Evolutionary conservation across 768 basidiomycete genomes (phyloP), one percentile per base, ranked within the genome.

Genomic region (Cystofilobasidium macerans): DNA sequence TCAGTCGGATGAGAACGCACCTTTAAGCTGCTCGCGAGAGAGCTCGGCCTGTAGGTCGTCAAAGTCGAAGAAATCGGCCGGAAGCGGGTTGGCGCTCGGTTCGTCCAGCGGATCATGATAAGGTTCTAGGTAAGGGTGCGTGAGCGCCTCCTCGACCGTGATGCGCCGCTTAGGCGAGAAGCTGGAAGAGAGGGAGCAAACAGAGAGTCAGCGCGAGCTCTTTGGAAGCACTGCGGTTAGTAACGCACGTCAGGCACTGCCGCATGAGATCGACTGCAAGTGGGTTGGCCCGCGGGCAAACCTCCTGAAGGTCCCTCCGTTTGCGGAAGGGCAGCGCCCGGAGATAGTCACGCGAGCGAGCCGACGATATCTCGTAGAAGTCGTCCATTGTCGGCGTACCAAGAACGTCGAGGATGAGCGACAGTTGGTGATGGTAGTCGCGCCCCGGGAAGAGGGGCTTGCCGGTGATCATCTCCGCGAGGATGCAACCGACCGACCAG

Each of bases 381-480:
- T 98, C 95, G 70, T 99, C 95, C 63, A 98, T 80, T 2, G 91
- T 89, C 2, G 95, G 95, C 36, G 95, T 98, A 28, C 95, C 95
- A 53, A 99, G 85, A 35, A 97, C 89, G 71, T 98, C 93, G 72
- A 98, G 83, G 74, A 98, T 99, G 64, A 97, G 83, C 1, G 87
- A 86, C 47, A 99, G 82, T 70, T 98, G 95, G 72, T 99, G 90
- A 77, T 97, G 93, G 76, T 93, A 93, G 79, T 87, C 82, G 20
- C 91, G 84, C 22, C 95, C 95, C 0, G 93, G 93, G 82, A 99
- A 99, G 36, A 99, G 81, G 0, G 94, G 93, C 72, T 92, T 93
- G 33, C 91, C 89, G 22, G 85, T 88, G n/a, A 98, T 80, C 93
- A 97, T 97, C 80, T 98, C 94, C 0, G 93, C 91, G 38, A 79